Evolutionary conservation across 73 alveolate species (phyloP), one percentile per base, ranked within the genome.

Genomic region (Urostyla sp.): DNA sequence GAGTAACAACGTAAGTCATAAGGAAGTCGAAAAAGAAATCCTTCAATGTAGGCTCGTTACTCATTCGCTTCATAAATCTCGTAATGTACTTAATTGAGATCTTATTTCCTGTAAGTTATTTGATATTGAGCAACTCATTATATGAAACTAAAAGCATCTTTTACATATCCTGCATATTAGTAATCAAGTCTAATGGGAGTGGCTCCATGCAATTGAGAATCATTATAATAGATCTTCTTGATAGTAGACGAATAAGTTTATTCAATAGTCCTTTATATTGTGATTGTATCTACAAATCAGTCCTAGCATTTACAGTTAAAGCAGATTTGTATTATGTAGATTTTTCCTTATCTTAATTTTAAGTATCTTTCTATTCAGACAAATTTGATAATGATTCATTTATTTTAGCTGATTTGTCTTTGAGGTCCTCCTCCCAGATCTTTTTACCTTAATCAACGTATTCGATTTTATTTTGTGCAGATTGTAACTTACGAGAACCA

Each of bases 91-190:
- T 63, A 16, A 38, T 15, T 57, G 44, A 63, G 2, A 6, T 5
- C 7, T 11, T 63, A 24, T 63, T 60, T 20, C 79, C 79, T 8
- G 79, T 37, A 13, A 63, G 21, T 26, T 36, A 43, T 48, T 63
- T 63, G 26, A 63, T 63, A 8, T 35, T 63, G 2, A 63, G 60
- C 7, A 60, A 57, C 44, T 63, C 79, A 38, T 63, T 63, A 46
- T 37, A 63, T 6, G 79, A 63, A 38, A 63, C 61, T 34, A 63
- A 21, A 2, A 63, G 60, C 6, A 63, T 18, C 79, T 63, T 63
- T 21, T 63, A 57, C 3, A 63, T 23, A 1, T 63, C 3, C 18
- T 63, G 61, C 15, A 63, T 11, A 4, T 16, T 6, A 27, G 50
- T 63, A 5, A 63, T 24, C 3, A 7, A 23, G 4, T 63, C 20